Base-by-base conservation (phyloP, 2,329 filamentous ascomycete genomes). In the Fusarium humuli region DNA sequence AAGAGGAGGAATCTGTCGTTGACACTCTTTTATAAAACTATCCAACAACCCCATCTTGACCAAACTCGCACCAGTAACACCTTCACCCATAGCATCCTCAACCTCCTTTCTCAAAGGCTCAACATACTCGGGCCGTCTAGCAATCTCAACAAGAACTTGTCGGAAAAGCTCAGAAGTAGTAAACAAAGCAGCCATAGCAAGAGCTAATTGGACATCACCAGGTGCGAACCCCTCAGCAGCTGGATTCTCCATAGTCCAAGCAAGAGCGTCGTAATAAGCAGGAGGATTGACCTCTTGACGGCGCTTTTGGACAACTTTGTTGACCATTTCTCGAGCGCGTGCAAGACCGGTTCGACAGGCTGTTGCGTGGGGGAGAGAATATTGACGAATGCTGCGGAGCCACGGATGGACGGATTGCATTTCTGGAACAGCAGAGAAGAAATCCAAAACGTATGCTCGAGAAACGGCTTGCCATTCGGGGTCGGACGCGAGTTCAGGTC, bases 1-100 rank as follows among this genome's bases (percentile, higher is more conserved):
- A 6, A 47, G 25, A 9, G 45, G 25, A 4, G 49, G 37, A 2
- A 56, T 23, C 3, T 37, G 49, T n/a, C 56, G 30, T 13, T 56
- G 37, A 4, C 20, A 44, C 12, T 59, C 56, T 9, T 59, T 59
- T 29, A 59, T 59, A 3, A 56, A 27, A 1, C 56, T 59, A 29
- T 56, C 56, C 9, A 59, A 29, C 11, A 59, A 23, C 6, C 55
- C 18, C 49, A 58, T 44, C 22, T 29, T 56, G 29, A 23, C 37
- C 3, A 58, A 29, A 13, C 37, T 44, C 2, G n/a, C 8, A n/a
- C 20, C 29, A 16, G 37, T 56, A 7, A 22, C n/a, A 5, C 18
- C 34, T 16, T 37, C 37, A 0, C 37, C 27, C 23, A 41, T 29
- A 27, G 49, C 29, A 16, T 44, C 37, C 4, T 12, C 4, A 4